Evolutionary conservation across 2,329 filamentous ascomycete species (phyloP).

Genomic region (Aspergillus costaricaensis): DNA sequence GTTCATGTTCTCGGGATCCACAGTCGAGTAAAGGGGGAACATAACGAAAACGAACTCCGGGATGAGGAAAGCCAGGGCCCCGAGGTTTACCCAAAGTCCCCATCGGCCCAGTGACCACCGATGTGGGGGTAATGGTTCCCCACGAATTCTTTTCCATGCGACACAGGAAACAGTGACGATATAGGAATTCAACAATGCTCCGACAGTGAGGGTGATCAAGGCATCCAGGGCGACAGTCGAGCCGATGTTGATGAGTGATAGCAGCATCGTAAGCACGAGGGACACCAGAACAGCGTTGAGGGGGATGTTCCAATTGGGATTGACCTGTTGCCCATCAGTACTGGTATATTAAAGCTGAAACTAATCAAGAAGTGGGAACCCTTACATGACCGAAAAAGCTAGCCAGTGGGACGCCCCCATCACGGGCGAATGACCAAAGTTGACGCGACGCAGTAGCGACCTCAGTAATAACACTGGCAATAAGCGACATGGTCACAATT

Average conservation of each 20-base stretch:
- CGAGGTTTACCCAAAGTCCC: conserved; percentile 39
- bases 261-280: conserved; percentile 37
- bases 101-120: conserved; percentile 37
- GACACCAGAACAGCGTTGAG: conserved; percentile 35
- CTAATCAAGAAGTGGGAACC: not conserved
- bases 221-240: conserved; percentile 56
- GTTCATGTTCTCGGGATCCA: conserved; percentile 40
- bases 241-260: conserved; percentile 55
- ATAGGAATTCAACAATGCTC: conserved; percentile 55
- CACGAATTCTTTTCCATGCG: conserved; percentile 34
- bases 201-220: conserved; percentile 55
- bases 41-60: conserved; percentile 42
- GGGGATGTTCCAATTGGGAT: conserved; percentile 43
- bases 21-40: conserved; percentile 36
- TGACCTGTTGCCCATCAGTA: conserved; percentile 30
- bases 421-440: conserved; percentile 48
- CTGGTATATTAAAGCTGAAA: not conserved
- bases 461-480: conserved; percentile 39
- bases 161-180: conserved; percentile 47
- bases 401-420: conserved; percentile 42
- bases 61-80: conserved; percentile 35
- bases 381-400: conserved; percentile 20
- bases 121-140: conserved; percentile 34
- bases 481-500: conserved; percentile 41
- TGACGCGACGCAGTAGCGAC: conserved; percentile 38